These are phyloP conservation scores for Pseudozyma tsukubaensis DNA, from an alignment of 1,284 basidiomycete species.

Conservation along the genomic window DNA sequence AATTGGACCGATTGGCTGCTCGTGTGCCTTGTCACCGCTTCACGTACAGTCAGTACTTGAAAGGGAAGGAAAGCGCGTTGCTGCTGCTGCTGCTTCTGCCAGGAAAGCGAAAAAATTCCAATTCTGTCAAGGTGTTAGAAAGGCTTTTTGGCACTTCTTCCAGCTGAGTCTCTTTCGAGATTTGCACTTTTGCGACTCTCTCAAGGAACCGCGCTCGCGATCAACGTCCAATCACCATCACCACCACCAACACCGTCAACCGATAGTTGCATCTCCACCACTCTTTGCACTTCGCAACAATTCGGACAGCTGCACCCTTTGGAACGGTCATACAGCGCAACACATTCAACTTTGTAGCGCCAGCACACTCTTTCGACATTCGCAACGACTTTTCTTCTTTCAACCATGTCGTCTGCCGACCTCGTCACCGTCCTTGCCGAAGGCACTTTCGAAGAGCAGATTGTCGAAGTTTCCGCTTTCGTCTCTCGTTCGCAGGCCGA, in stretches of 20 bases:
- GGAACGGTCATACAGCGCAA: not conserved
- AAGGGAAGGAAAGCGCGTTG: not conserved
- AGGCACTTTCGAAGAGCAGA: slow-evolving; percentile 63
- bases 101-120: not conserved
- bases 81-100: too few relatives aligned
- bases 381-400: not conserved
- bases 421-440: slow-evolving; percentile 65
- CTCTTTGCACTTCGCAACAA: too few relatives aligned
- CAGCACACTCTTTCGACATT: not conserved
- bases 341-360: not conserved
- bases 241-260: slow-evolving; percentile 3
- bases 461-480: slow-evolving; percentile 58
- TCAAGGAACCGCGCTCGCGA: not conserved
- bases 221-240: not conserved
- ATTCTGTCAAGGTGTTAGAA: not conserved
- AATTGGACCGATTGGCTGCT: not conserved
- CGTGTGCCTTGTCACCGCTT: too few relatives aligned
- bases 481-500: slow-evolving; percentile 60
- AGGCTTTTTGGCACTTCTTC: not conserved
- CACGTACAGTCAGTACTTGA: too few relatives aligned
- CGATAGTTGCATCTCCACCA: not conserved
- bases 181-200: not conserved
- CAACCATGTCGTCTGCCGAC: slow-evolving; percentile 55
- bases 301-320: too few relatives aligned
- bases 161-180: not conserved